phyloP scores from a whole-genome alignment of 2,329 filamentous ascomycete species.

The Pseudocercospora musae region DNA sequence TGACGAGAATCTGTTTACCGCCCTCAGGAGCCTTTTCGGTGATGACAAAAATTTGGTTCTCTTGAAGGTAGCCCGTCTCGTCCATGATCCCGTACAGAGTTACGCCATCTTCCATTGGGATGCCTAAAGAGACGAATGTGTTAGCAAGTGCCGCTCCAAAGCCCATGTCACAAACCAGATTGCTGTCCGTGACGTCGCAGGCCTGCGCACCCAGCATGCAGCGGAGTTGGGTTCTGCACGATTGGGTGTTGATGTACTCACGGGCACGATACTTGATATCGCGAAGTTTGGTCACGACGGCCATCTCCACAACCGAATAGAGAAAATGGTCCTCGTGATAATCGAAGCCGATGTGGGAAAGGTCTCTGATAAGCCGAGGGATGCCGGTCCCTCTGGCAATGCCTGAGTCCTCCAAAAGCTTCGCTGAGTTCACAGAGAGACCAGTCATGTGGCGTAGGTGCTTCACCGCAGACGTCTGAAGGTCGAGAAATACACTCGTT shows the following conservation, averaged over 20 bases:
- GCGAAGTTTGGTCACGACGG: constrained; percentile 67
- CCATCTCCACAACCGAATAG: constrained; percentile 65
- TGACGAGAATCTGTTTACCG: constrained; percentile 31
- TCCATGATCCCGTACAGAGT: constrained; percentile 83
- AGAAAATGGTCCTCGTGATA: constrained; percentile 69
- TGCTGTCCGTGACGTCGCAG: too few relatives aligned
- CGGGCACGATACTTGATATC: constrained; percentile 70
- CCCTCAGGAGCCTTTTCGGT: constrained; percentile 43
- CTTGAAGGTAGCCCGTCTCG: constrained; percentile 65
- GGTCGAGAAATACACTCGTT: constrained; percentile 56
- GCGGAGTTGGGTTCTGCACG: too few relatives aligned
- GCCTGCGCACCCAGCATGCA: too few relatives aligned
- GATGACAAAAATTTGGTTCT: constrained; percentile 66
- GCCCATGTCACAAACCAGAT: too few relatives aligned
- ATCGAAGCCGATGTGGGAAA: constrained; percentile 58
- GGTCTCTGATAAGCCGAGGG: constrained; percentile 58
- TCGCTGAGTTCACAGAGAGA: constrained; percentile 59
- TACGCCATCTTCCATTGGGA: constrained; percentile 66
- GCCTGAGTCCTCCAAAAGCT: constrained; percentile 58
- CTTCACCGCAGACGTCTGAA: constrained; percentile 63
- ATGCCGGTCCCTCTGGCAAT: constrained; percentile 62
- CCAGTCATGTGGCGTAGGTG: constrained; percentile 59
- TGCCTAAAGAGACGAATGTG: constrained; percentile 34
- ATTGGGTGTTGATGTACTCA: too few relatives aligned
- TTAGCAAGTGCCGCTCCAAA: too few relatives aligned